Evolutionary conservation across 1,284 basidiomycete genomes (phyloP), one percentile per base, ranked within the genome.

Genomic region (Neotropicomus parvogracilis): DNA sequence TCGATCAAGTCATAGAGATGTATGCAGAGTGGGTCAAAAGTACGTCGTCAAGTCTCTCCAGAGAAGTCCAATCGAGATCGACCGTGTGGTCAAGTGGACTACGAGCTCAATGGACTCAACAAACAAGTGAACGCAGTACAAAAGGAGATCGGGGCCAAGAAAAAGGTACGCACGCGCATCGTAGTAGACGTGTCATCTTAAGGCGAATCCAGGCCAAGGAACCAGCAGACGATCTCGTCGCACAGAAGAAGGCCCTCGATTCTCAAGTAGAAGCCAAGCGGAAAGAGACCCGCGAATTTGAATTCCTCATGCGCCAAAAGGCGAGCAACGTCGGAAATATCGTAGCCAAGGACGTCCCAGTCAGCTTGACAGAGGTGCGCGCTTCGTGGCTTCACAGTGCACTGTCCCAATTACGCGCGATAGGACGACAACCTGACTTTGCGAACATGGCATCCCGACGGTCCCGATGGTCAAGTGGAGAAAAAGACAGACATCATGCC

Each of bases 71-170:
- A 31, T 43, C 17, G n/a, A 37, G n/a, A 49, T 48, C 39, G 12
- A n/a, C 14, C 36, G 1, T 33, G 13, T 2, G 27, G 33, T 46
- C 0, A 27, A 91, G 92, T 90, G 75, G 88, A 93, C 63, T 97
- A 83, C 65, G 88, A 95, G 52, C 76, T 83, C 34, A 91, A 91
- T 63, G 76, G 75, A 24, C 70, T 89, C 40, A 81, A 85, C 63
- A 91, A 94, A 65, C 80, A 92, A 59, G 82, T 91, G 49, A 98
- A 98, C 63, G 81, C 82, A 11, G 76, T 94, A 9, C 94, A 98
- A 72, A 97, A 97, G 68, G 84, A 95, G 68, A 97, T 99, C 64
- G 88, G 83, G 4, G 77, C 81, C 3, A 97, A 95, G 80, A 97
- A 92, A 71, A 97, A 95, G 82, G 91, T 83, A 56, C 37, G 64